Evolutionary conservation across 2,329 filamentous ascomycete genomes (phyloP).

Genomic region (Monilinia fructicola): DNA sequence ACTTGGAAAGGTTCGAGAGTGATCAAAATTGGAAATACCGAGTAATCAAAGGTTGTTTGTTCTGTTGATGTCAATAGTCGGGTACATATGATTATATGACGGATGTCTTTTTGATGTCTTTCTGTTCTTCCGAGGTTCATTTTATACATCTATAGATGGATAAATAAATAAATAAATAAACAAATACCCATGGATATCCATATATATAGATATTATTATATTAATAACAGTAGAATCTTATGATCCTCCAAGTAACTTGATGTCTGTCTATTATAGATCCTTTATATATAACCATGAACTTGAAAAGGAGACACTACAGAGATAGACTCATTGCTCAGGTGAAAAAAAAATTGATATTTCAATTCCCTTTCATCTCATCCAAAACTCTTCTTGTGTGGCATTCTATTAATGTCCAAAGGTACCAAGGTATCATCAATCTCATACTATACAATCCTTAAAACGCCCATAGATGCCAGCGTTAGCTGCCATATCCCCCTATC

Average conservation of each 20-base stretch:
- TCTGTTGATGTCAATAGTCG: too few relatives aligned
- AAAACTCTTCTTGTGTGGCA: background rate
- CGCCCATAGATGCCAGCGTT: constrained; percentile 28
- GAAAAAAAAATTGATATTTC: background rate
- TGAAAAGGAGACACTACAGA: too few relatives aligned
- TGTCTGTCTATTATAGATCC: background rate
- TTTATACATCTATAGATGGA: too few relatives aligned
- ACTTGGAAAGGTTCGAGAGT: background rate
- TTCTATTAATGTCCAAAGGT: constrained; percentile 23
- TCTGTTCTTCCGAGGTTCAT: too few relatives aligned
- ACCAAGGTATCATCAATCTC: constrained; percentile 25
- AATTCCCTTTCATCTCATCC: constrained; percentile 2
- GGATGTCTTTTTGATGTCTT: background rate
- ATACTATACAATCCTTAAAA: constrained; percentile 26
- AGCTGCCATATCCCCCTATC: constrained; percentile 22
- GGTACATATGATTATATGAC: background rate
- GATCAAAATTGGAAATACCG: background rate
- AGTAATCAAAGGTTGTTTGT: too few relatives aligned
- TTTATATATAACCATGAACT: background rate
- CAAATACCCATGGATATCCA: too few relatives aligned
- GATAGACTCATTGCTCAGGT: background rate
- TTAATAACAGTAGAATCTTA: too few relatives aligned
- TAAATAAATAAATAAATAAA: too few relatives aligned
- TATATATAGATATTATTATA: too few relatives aligned
- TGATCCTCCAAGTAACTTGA: background rate